phyloP scores from a whole-genome alignment of 2,329 filamentous ascomycete genomes.

The Tolypocladium guangdongense region DNA sequence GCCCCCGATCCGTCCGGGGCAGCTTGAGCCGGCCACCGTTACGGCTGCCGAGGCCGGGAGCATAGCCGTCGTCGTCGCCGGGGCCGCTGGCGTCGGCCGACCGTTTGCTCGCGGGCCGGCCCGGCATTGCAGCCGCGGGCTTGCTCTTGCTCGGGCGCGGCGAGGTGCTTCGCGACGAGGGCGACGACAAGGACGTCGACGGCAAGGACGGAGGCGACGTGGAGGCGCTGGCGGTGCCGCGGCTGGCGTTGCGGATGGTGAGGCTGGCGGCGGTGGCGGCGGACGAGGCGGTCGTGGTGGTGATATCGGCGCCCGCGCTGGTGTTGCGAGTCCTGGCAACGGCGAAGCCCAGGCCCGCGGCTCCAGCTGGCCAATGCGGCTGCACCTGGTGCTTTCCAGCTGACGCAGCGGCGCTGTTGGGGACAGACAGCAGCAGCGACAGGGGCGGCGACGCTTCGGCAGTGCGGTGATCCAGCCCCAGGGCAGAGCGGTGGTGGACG shows the following conservation, averaged over 20 bases:
- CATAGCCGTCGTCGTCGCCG: constrained; percentile 17
- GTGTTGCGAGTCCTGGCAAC: background rate
- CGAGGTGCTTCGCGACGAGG: constrained; percentile 3
- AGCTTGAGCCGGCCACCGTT: constrained; percentile 31
- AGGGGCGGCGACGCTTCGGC: background rate
- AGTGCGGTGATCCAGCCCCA: background rate
- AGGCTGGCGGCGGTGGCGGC: background rate
- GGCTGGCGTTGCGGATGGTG: background rate
- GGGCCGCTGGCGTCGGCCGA: constrained; percentile 22
- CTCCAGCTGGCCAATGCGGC: background rate
- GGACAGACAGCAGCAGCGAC: background rate
- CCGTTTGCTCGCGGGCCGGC: constrained; percentile 20
- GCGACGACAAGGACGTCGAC: constrained; percentile 1
- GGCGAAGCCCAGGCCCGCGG: background rate
- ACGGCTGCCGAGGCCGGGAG: constrained; percentile 11
- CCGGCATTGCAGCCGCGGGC: constrained; percentile 6
- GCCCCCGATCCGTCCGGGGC: constrained; percentile 34
- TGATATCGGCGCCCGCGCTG: background rate
- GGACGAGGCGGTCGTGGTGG: background rate
- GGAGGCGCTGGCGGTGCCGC: background rate
- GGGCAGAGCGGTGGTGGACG: background rate
- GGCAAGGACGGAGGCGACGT: constrained; percentile 3
- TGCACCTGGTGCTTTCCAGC: background rate
- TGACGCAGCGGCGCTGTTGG: background rate
- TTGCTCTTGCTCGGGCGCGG: constrained; percentile 2